phyloP scores from a whole-genome alignment of 148 eudicot genomes.

The Rhododendron henanense region DNA sequence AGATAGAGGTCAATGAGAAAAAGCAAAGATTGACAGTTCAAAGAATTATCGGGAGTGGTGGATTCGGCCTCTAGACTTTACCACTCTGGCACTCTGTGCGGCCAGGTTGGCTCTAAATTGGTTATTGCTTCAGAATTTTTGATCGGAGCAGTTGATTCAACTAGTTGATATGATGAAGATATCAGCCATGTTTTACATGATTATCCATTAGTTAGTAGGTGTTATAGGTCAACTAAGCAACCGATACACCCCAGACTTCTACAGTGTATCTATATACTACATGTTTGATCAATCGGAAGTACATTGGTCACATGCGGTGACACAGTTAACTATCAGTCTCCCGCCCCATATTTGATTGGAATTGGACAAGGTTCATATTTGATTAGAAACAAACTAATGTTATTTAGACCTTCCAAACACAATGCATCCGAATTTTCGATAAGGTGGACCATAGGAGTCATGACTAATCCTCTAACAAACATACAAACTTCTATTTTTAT shows the following conservation, averaged over 20 bases:
- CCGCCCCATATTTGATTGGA: background rate
- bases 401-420: background rate
- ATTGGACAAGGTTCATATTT: background rate
- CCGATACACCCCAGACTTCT: background rate
- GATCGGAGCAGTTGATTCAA: background rate
- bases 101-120: background rate
- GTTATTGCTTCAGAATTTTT: background rate
- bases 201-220: background rate
- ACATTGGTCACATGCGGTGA: background rate
- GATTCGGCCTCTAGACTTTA: background rate
- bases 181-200: background rate
- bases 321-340: background rate
- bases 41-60: background rate
- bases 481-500: background rate
- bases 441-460: background rate
- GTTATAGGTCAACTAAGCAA: background rate
- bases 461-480: background rate
- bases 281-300: background rate
- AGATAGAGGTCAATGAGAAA: background rate
- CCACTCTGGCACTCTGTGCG: background rate
- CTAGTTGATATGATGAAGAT: background rate
- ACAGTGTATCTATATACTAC: background rate
- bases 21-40: background rate
- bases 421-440: background rate
- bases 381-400: background rate